Base-by-base conservation (phyloP, 1,284 basidiomycete genomes). In the Cutaneotrichosporon spelunceum region DNA sequence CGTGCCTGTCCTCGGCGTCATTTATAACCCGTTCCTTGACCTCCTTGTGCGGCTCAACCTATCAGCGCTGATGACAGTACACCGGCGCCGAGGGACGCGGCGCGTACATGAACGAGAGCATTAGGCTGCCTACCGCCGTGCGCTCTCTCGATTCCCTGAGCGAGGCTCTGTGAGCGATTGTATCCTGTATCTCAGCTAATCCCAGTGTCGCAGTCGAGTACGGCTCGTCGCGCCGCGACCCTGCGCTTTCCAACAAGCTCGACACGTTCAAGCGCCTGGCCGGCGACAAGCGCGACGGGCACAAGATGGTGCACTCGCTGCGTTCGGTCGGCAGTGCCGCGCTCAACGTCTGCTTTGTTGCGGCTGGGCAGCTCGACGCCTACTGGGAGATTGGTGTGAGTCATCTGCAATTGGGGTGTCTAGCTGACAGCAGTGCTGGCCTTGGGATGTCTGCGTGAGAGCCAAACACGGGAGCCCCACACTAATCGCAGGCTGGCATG, bases 21-120 rank as follows among this genome's bases (percentile, higher is more conserved):
- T 94, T 66, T 94, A 87, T 82, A 96, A 95, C 73, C 94, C 94
- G 0, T 94, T 94, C 83, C 83, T 94, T 60, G 86, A 92, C 70
- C 85, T 90, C 65, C 82, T 92, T 53, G 87, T 88, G 64, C 23
- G 29, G 39, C 24, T 36, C 26, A 23, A 27, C 33, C 4, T 24
- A 21, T 47, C 30, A 49, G 60, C 53, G 72, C 45, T 57, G 26
- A 57, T n/a, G 68, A 88, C 83, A 76, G 73, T 97, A 93, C 81
- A 88, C 87, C 24, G 94, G 85, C 2, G 81, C 88, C 45, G 84
- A 86, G 74, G 90, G 88, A 7, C 85, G 87, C 59, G 93, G 95
- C 29, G 87, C 93, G 6, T 91, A 83, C 80, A 81, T 96, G 42
- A 86, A 85, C 65, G 69, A 81, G 67, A 82, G 82, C 47, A 81